These are phyloP conservation scores for Juglanconis juglandina DNA, from an alignment of 2,329 filamentous ascomycete species.

Conservation along the genomic window DNA sequence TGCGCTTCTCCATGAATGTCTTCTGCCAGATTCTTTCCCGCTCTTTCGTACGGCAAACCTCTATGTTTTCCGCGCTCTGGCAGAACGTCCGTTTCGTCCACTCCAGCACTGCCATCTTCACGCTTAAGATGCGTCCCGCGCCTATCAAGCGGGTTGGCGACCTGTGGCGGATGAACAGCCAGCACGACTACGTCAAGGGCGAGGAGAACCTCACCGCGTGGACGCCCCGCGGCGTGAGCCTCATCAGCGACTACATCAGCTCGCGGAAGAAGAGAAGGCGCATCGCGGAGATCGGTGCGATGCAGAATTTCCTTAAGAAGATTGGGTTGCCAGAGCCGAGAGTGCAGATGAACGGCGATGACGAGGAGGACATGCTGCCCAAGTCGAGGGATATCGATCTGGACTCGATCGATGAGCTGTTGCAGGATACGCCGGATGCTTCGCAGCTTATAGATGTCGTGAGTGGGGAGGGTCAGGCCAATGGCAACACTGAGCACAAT, in stretches of 20 bases:
- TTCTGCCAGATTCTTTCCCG: slow-evolving; percentile 81
- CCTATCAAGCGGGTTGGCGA: slow-evolving; percentile 90
- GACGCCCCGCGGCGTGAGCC: slow-evolving; percentile 83
- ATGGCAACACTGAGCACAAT: background rate
- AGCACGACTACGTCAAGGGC: slow-evolving; percentile 92
- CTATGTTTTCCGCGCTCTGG: slow-evolving; percentile 83
- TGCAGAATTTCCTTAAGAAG: slow-evolving; percentile 62
- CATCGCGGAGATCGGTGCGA: slow-evolving; percentile 75
- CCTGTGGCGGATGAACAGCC: slow-evolving; percentile 93
- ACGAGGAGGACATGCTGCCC: slow-evolving; percentile 32
- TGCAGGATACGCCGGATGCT: slow-evolving; percentile 55
- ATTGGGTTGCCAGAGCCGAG: slow-evolving; percentile 47
- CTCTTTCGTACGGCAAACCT: slow-evolving; percentile 79
- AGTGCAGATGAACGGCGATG: slow-evolving; percentile 29
- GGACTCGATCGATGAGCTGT: slow-evolving; percentile 54
- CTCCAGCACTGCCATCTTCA: slow-evolving; percentile 83
- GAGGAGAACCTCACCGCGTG: slow-evolving; percentile 83
- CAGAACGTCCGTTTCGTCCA: slow-evolving; percentile 81
- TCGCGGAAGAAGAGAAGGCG: slow-evolving; percentile 71
- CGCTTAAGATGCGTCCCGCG: slow-evolving; percentile 77
- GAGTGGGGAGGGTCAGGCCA: background rate
- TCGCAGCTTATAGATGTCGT: slow-evolving; percentile 36
- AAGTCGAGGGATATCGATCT: slow-evolving; percentile 39
- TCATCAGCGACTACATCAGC: slow-evolving; percentile 83
- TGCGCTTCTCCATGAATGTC: slow-evolving; percentile 79